Percentiles rank a stretch among this genome's conserved stretches.
Evolutionary conservation across 2,329 filamentous ascomycete genomes (phyloP).

Genomic region (Alternaria consortialis): DNA sequence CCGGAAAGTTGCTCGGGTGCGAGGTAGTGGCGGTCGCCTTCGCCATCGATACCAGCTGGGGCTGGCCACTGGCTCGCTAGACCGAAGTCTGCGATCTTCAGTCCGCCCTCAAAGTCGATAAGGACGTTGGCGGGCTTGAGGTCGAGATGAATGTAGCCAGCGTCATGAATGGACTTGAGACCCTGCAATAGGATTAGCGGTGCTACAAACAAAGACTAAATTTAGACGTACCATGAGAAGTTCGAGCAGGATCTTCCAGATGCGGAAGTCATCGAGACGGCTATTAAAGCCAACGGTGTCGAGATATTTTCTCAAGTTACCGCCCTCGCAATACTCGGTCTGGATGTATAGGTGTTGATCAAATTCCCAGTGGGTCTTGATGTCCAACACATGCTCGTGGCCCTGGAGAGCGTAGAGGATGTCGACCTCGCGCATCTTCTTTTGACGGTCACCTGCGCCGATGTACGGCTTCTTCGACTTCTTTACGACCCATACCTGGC

Average conservation of each 20-base stretch:
- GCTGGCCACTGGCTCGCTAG: conserved; percentile 83
- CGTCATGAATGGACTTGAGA: conserved; percentile 86
- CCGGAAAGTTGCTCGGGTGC: conserved; percentile 90
- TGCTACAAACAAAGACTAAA: not conserved
- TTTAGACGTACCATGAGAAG: conserved; percentile 73
- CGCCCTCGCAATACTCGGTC: conserved; percentile 95
- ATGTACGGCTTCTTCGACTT: conserved; percentile 84
- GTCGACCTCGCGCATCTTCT: conserved; percentile 84
- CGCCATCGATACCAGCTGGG: conserved; percentile 79
- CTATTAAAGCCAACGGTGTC: conserved; percentile 83
- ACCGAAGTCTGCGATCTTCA: conserved; percentile 89
- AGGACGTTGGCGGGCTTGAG: conserved; percentile 87
- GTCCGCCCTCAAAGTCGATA: conserved; percentile 79
- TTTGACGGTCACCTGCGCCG: conserved; percentile 80
- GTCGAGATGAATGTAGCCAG: conserved; percentile 85
- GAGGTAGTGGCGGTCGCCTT: conserved; percentile 96
- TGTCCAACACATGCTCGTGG: conserved; percentile 84
- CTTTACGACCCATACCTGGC: conserved; percentile 85
- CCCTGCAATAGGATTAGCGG: conserved; percentile 66
- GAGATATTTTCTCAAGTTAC: conserved; percentile 86
- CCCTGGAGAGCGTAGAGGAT: conserved; percentile 79
- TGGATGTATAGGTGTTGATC: conserved; percentile 91
- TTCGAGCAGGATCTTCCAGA: conserved; percentile 97
- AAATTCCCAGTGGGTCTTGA: conserved; percentile 88
- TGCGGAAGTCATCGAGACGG: conserved; percentile 93